A percentile compares a stretch with the other conserved stretches of the same genome.
Evolutionary conservation across 805 yeast species (phyloP).

Genomic region (Saccharomyces paradoxus): DNA sequence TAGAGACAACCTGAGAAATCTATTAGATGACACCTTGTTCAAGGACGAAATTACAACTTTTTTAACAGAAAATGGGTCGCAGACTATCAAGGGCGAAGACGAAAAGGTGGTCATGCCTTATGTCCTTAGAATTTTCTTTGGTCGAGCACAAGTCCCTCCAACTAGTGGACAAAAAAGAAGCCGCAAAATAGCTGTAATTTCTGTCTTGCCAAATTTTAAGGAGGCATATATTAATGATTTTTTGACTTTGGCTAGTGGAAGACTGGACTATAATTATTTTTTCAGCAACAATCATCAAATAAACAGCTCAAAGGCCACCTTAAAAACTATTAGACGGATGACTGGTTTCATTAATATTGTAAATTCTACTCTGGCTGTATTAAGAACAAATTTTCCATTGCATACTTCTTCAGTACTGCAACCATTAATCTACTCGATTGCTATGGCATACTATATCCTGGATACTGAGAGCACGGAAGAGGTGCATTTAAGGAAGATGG

Average conservation of each 20-base stretch:
- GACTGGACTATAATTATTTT: constrained; percentile 37
- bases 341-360: constrained; percentile 53
- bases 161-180: constrained; percentile 65
- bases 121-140: constrained; percentile 71
- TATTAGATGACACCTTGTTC: constrained; percentile 75
- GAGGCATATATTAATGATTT: constrained; percentile 49
- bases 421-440: constrained; percentile 50
- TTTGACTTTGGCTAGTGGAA: constrained; percentile 52
- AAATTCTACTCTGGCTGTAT: constrained; percentile 26
- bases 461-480: constrained; percentile 19
- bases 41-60: constrained; percentile 75
- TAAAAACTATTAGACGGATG: constrained; percentile 39
- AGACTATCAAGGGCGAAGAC: constrained; percentile 54
- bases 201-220: constrained; percentile 50
- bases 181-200: constrained; percentile 61
- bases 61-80: constrained; percentile 41
- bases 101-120: constrained; percentile 55
- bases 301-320: constrained; percentile 22
- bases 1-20: constrained; percentile 59
- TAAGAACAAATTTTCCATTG: constrained; percentile 49
- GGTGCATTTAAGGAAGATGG: constrained; percentile 34
- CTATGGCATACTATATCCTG: constrained; percentile 43
- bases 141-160: constrained; percentile 67
- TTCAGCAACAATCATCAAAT: constrained; percentile 21
- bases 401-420: constrained; percentile 44